phyloP scores from a whole-genome alignment of 1,284 basidiomycete genomes.

The Melampsora larici-populina region DNA sequence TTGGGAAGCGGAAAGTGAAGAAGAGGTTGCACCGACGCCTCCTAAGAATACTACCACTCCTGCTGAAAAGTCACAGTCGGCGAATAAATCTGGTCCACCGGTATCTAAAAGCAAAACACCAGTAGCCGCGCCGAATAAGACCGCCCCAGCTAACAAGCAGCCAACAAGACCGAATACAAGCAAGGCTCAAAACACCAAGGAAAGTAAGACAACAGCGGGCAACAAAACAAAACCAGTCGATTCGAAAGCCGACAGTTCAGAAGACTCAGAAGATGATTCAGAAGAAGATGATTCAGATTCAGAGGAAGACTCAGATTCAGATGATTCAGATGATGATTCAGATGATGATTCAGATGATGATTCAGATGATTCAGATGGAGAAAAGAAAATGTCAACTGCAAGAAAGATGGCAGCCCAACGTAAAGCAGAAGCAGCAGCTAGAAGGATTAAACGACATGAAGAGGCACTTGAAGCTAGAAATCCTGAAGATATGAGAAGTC shows the following conservation, averaged over 20 bases:
- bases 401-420: slow-evolving; percentile 66
- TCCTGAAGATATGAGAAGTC: slow-evolving; percentile 87
- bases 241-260: background rate
- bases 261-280: slow-evolving; percentile 49
- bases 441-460: slow-evolving; percentile 76
- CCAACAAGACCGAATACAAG: slow-evolving; percentile 33
- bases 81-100: background rate
- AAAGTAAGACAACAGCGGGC: slow-evolving; percentile 47
- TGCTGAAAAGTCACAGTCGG: slow-evolving; percentile 37
- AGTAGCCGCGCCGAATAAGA: slow-evolving; percentile 8
- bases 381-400: slow-evolving; percentile 53
- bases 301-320: slow-evolving; percentile 53
- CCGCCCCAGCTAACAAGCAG: slow-evolving; percentile 17
- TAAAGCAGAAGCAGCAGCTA: slow-evolving; percentile 78
- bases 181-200: slow-evolving; percentile 53
- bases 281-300: slow-evolving; percentile 56
- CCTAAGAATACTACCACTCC: background rate
- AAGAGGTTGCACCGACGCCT: slow-evolving; percentile 43
- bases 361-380: slow-evolving; percentile 57
- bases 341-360: slow-evolving; percentile 62
- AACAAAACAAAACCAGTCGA: slow-evolving; percentile 46
- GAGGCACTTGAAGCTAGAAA: slow-evolving; percentile 79
- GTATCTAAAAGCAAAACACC: background rate
- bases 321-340: slow-evolving; percentile 59
- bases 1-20: slow-evolving; percentile 52